Conservation (phyloP, 2,329 filamentous ascomycete genomes). For the Alternaria sp. region DNA sequence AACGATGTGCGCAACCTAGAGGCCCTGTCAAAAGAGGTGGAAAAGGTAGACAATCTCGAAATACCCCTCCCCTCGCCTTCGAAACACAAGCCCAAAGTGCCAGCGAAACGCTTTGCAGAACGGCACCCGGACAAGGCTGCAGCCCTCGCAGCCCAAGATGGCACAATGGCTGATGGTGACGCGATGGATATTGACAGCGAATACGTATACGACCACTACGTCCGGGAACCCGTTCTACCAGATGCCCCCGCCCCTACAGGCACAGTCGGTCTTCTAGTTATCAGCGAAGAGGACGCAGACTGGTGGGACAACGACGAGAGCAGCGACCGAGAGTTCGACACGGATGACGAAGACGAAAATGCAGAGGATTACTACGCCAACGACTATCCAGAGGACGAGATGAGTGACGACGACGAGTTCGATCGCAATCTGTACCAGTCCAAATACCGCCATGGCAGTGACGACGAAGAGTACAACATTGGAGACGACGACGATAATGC, state of each 20-base stretch:
- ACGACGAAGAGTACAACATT: constrained; percentile 49
- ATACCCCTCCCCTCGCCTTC: constrained; percentile 19
- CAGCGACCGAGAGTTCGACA: constrained; percentile 60
- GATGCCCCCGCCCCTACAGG: constrained; percentile 41
- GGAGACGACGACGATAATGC: constrained; percentile 24
- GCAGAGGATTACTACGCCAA: constrained; percentile 79
- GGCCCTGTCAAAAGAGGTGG: constrained; percentile 41
- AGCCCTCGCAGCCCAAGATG: constrained; percentile 16
- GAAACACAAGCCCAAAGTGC: constrained; percentile 45
- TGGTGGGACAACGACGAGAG: constrained; percentile 65
- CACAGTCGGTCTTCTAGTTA: constrained; percentile 55
- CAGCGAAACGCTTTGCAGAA: constrained; percentile 42
- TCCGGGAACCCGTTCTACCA: constrained; percentile 54
- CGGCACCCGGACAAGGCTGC: constrained; percentile 40
- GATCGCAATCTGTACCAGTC: constrained; percentile 51
- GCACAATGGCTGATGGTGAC: constrained; percentile 16
- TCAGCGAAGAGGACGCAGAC: constrained; percentile 59
- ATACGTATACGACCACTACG: constrained; percentile 68
- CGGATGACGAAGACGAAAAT: constrained; percentile 68
- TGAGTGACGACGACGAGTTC: constrained; percentile 73
- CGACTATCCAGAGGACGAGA: constrained; percentile 81
- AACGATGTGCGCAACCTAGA: constrained; percentile 42
- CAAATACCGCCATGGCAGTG: constrained; percentile 47
- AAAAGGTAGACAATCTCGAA: constrained; percentile 26
- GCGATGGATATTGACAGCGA: constrained; percentile 53